Conservation (phyloP, 176 grass and related monocot genomes). For the Carex myosuroides region DNA sequence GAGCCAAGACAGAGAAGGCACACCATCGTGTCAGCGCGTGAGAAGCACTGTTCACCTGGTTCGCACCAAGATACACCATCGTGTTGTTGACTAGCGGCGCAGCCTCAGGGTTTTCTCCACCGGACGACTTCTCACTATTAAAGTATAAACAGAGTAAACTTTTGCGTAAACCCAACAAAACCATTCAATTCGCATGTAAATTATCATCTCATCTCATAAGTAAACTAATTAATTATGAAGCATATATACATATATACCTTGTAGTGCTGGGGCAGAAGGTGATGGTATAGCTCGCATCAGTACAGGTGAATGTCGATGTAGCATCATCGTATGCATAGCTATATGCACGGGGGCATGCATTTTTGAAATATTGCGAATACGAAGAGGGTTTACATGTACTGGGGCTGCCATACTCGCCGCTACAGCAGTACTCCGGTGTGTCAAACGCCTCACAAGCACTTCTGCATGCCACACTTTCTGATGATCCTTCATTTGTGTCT, state of each 20-base stretch:
- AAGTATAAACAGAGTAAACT: neutral
- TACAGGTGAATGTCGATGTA: slow-evolving; percentile 60
- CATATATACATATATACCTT: slow-evolving; percentile 15
- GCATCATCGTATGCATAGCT: slow-evolving; percentile 70
- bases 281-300: slow-evolving; percentile 33
- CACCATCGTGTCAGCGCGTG: neutral
- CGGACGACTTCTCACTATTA: slow-evolving; percentile 46
- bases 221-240: neutral
- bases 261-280: slow-evolving; percentile 52
- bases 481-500: slow-evolving; percentile 6
- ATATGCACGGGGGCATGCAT: slow-evolving; percentile 41
- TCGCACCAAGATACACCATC: slow-evolving; percentile 38
- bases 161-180: neutral
- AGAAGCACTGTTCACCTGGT: neutral
- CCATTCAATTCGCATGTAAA: neutral
- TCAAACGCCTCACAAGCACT: slow-evolving; percentile 56
- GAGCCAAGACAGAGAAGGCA: neutral
- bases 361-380: slow-evolving; percentile 50
- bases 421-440: slow-evolving; percentile 48
- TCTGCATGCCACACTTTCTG: slow-evolving; percentile 38
- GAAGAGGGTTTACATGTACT: slow-evolving; percentile 36
- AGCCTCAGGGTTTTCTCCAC: slow-evolving; percentile 30
- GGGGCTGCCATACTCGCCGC: slow-evolving; percentile 36
- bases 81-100: slow-evolving; percentile 32
- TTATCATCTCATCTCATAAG: neutral